Conservation (phyloP, 2,329 filamentous ascomycete genomes). For the Magnaporthiopsis rhizophila region DNA sequence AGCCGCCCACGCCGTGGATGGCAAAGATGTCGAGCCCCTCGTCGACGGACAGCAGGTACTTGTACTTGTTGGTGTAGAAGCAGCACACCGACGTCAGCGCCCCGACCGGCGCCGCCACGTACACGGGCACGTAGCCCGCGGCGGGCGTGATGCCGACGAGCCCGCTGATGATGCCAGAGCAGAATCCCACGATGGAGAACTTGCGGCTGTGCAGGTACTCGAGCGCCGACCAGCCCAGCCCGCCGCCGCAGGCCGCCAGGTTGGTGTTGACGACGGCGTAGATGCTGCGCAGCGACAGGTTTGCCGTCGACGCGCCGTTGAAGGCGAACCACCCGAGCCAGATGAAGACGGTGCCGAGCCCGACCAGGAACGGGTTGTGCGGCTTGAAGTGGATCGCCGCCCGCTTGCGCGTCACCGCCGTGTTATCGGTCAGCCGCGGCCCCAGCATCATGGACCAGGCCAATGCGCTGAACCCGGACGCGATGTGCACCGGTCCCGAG, state of each 20-base stretch:
- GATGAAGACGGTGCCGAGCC: constrained; percentile 55
- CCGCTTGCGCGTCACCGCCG: constrained; percentile 23
- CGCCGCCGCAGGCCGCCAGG: constrained; percentile 45
- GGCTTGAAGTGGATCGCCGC: constrained; percentile 36
- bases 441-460: constrained; percentile 58
- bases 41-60: constrained; percentile 44
- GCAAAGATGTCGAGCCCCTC: constrained; percentile 54
- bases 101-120: constrained; percentile 42
- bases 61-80: constrained; percentile 38
- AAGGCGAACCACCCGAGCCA: constrained; percentile 56
- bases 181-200: constrained; percentile 43
- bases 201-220: constrained; percentile 40
- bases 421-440: constrained; percentile 40
- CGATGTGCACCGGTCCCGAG: constrained; percentile 56
- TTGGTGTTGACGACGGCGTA: constrained; percentile 53
- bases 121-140: constrained; percentile 45
- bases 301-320: constrained; percentile 42
- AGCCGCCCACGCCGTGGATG: constrained; percentile 51
- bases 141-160: constrained; percentile 52
- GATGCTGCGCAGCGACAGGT: constrained; percentile 42
- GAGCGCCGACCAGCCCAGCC: constrained; percentile 43
- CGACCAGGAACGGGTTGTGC: constrained; percentile 56
- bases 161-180: constrained; percentile 47
- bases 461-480: constrained; percentile 53
- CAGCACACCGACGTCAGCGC: constrained; percentile 39